Evolutionary conservation across 2,329 filamentous ascomycete species (phyloP).

Genomic region (Penicillium sp.): DNA sequence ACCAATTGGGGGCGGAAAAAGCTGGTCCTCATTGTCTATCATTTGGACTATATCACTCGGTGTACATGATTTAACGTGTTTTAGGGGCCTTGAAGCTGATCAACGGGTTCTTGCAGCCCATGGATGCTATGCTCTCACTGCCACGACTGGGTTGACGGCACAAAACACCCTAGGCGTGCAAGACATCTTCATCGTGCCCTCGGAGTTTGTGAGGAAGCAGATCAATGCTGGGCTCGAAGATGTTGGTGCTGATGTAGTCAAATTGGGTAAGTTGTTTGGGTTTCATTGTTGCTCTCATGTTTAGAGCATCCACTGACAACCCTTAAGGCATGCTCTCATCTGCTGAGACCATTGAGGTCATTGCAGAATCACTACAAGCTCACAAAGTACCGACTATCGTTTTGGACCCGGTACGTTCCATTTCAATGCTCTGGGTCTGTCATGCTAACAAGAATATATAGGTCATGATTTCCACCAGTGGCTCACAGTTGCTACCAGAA

Average conservation of each 20-base stretch:
- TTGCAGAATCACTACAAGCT: constrained; percentile 62
- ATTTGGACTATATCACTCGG: neutral
- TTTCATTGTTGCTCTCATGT: neutral
- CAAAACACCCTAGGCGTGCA: constrained; percentile 87
- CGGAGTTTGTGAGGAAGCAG: constrained; percentile 77
- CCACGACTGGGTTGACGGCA: constrained; percentile 91
- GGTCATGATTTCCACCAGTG: constrained; percentile 75
- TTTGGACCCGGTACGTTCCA: constrained; percentile 67
- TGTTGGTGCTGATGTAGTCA: constrained; percentile 84
- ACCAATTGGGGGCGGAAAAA: neutral
- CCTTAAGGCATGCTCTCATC: constrained; percentile 79
- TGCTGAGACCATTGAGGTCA: constrained; percentile 64
- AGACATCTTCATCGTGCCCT: constrained; percentile 75
- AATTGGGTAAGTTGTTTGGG: constrained; percentile 65
- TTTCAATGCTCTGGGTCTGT: neutral
- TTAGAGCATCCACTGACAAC: constrained; percentile 1
- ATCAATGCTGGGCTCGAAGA: constrained; percentile 83
- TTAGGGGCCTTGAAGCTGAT: constrained; percentile 87
- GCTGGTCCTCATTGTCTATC: neutral
- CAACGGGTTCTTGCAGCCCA: constrained; percentile 92
- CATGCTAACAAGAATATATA: constrained; percentile 38
- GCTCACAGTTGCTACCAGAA: constrained; percentile 47
- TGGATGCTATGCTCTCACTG: constrained; percentile 93
- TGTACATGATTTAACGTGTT: constrained; percentile 7
- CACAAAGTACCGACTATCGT: constrained; percentile 62